A percentile compares a stretch with the other conserved stretches of the same genome.
Conservation (phyloP, 176 grass and related monocot species). For the Hsuehochloa calcarea region DNA sequence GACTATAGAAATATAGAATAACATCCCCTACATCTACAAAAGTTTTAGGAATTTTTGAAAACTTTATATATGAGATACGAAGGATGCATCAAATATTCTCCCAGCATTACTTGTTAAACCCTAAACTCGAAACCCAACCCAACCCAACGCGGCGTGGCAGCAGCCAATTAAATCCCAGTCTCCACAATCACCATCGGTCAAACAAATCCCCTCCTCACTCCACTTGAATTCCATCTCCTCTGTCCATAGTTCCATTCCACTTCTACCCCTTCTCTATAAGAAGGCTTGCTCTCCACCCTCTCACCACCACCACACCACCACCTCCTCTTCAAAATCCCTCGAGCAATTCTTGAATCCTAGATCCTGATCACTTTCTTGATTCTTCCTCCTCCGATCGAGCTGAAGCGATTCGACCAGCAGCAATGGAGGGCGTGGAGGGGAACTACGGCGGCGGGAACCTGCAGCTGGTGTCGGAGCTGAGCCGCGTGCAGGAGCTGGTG, state of each 20-base stretch:
- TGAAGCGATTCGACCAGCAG: neutral
- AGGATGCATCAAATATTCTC: too few relatives aligned
- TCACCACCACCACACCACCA: neutral
- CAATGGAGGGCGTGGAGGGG: slow-evolving; percentile 39
- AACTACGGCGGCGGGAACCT: neutral
- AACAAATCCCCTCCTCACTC: slow-evolving; percentile 30
- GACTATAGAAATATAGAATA: too few relatives aligned
- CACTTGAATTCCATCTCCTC: slow-evolving; percentile 17
- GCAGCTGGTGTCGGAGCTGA: slow-evolving; percentile 47
- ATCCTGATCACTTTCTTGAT: neutral
- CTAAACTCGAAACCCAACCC: neutral
- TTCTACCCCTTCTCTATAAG: slow-evolving; percentile 14
- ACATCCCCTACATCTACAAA: too few relatives aligned
- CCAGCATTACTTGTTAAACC: neutral
- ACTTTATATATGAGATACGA: too few relatives aligned
- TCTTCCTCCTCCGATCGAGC: neutral
- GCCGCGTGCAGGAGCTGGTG: slow-evolving; percentile 43
- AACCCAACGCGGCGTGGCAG: slow-evolving; percentile 12
- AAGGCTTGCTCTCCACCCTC: neutral
- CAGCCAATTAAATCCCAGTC: slow-evolving; percentile 32
- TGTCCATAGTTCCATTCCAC: neutral
- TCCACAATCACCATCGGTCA: slow-evolving; percentile 20
- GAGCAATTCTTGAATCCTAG: neutral
- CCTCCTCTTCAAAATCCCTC: neutral
- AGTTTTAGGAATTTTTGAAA: too few relatives aligned